A percentile compares a stretch with the other conserved stretches of the same genome.
Evolutionary conservation across 345 rosid species (phyloP).

Genomic region (Linum tenue): DNA sequence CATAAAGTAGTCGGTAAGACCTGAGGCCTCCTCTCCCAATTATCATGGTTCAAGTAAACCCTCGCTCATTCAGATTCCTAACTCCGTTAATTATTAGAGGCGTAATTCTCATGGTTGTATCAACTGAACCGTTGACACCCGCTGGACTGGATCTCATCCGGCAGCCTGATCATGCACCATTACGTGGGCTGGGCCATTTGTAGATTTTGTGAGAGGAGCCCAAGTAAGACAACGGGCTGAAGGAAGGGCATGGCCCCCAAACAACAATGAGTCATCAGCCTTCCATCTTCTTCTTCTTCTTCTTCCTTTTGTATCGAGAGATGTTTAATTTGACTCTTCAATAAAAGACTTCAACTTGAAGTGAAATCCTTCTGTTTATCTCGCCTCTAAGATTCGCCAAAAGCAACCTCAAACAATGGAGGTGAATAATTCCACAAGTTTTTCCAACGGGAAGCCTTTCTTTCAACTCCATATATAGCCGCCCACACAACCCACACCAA

Average conservation of each 20-base stretch:
- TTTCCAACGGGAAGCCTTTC: conserved; percentile 30
- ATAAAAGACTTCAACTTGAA: conserved; percentile 36
- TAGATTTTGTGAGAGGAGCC: not conserved
- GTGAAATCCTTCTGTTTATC: conserved; percentile 18
- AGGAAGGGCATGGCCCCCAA: conserved; percentile 1
- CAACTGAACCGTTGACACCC: no score
- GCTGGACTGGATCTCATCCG: no score
- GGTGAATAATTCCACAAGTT: conserved; percentile 31
- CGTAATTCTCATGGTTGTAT: no score
- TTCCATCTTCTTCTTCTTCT: not conserved
- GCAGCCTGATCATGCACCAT: no score
- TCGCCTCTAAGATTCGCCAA: conserved; percentile 26
- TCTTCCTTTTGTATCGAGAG: not conserved
- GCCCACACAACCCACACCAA: not conserved
- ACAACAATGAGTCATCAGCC: not conserved
- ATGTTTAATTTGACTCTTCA: conserved; percentile 17
- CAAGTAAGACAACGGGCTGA: conserved; percentile 17
- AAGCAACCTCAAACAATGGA: not conserved
- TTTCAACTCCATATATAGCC: conserved; percentile 16
- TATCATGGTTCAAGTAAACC: no score
- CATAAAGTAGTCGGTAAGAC: no score
- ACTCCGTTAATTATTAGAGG: no score
- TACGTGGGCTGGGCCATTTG: no score
- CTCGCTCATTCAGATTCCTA: no score
- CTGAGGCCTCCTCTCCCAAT: no score